phyloP scores from a whole-genome alignment of 139 green algal genomes.

The Chlamydomonas schloesseri region DNA sequence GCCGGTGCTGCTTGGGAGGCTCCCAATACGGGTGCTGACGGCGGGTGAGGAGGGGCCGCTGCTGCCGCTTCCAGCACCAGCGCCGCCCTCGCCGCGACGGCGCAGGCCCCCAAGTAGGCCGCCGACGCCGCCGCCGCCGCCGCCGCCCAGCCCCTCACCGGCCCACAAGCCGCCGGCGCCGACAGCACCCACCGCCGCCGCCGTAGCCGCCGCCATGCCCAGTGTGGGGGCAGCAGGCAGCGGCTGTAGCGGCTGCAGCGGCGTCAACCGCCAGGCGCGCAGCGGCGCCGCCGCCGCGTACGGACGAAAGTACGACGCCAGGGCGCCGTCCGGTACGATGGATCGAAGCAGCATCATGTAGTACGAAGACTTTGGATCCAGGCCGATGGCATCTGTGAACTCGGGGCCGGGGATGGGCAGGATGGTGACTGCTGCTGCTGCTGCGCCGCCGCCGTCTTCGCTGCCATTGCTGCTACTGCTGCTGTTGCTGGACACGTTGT shows the following conservation, averaged over 20 bases:
- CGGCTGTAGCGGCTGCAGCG: background rate
- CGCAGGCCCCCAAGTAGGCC: background rate
- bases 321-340: constrained; percentile 39
- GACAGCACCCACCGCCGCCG: background rate
- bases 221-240: background rate
- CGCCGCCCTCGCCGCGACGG: background rate
- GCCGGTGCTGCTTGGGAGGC: too few species aligned
- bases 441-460: background rate
- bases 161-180: background rate
- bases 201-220: background rate
- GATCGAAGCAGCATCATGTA: constrained; percentile 47
- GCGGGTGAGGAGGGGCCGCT: too few species aligned
- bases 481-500: too few species aligned
- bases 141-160: background rate
- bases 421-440: constrained; percentile 42
- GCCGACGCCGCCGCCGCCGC: background rate
- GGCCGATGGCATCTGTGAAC: background rate
- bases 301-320: constrained; percentile 11
- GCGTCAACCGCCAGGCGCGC: constrained; percentile 21
- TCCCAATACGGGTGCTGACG: too few species aligned
- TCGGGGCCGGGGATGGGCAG: constrained; percentile 30
- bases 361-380: constrained; percentile 8
- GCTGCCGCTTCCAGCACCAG: background rate
- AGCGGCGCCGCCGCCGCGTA: constrained; percentile 22
- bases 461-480: background rate